These are phyloP conservation scores for Alternaria sp. DNA, from an alignment of 2,329 filamentous ascomycete species.

Conservation along the genomic window DNA sequence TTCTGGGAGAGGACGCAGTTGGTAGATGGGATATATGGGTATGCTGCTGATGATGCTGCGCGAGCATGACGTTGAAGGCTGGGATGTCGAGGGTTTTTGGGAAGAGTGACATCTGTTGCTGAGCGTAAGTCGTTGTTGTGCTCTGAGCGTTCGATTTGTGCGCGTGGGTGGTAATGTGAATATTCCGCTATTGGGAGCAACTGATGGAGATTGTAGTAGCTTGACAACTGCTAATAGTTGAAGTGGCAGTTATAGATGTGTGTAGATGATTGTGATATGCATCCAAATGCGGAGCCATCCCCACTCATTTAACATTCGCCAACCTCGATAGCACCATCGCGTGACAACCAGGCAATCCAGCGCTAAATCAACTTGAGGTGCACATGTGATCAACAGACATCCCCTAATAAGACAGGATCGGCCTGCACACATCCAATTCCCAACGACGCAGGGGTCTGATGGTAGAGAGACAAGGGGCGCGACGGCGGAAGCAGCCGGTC, in stretches of 20 bases:
- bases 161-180: neutral
- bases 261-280: neutral
- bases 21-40: neutral
- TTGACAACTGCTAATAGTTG: neutral
- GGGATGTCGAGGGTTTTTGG: constrained; percentile 16
- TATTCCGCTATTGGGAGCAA: too few species aligned
- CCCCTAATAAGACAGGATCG: neutral
- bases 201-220: neutral
- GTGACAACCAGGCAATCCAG: neutral
- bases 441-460: neutral
- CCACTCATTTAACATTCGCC: neutral
- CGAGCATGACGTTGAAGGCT: constrained; percentile 7
- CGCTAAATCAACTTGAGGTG: neutral
- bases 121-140: neutral
- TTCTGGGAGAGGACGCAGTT: neutral
- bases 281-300: neutral
- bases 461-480: constrained; percentile 23
- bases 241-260: neutral
- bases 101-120: constrained; percentile 13
- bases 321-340: neutral
- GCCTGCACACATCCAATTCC: neutral
- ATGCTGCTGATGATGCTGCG: neutral
- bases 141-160: neutral
- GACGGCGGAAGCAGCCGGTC: constrained; percentile 15
- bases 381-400: neutral